Conservation (phyloP, 805 yeast species). For the Saccharomycopsis fibuligera region DNA sequence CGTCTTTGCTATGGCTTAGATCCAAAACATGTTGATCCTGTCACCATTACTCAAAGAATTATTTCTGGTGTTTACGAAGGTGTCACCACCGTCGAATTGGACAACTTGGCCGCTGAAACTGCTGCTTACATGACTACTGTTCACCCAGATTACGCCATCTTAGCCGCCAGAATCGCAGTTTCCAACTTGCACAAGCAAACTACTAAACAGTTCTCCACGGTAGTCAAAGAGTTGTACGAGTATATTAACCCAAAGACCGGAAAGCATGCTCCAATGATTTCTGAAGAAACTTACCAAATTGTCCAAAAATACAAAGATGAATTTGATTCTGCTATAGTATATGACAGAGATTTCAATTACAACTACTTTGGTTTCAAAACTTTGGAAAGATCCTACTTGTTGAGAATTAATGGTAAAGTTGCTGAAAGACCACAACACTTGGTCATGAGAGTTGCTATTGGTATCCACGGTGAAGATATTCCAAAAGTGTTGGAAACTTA, state of each 20-base stretch:
- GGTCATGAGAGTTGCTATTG: constrained; percentile 86
- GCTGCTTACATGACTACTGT: constrained; percentile 96
- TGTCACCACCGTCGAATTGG: constrained; percentile 86
- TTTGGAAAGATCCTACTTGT: constrained; percentile 77
- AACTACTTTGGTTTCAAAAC: constrained; percentile 90
- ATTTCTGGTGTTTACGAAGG: constrained; percentile 96
- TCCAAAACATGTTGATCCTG: constrained; percentile 87
- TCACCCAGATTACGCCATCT: constrained; percentile 94
- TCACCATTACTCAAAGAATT: constrained; percentile 90
- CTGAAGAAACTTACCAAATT: constrained; percentile 55
- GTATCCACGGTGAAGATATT: constrained; percentile 72
- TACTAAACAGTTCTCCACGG: constrained; percentile 76
- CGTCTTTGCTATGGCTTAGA: constrained; percentile 94
- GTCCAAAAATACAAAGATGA: constrained; percentile 59
- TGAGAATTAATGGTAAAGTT: constrained; percentile 56
- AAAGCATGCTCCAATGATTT: constrained; percentile 60
- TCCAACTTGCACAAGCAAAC: constrained; percentile 94
- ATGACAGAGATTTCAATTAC: constrained; percentile 70
- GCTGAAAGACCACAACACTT: constrained; percentile 90
- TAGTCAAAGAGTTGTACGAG: constrained; percentile 61
- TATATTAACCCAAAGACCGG: constrained; percentile 80
- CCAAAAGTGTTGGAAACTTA: constrained; percentile 73
- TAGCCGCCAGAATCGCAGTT: constrained; percentile 94
- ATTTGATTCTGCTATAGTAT: constrained; percentile 67
- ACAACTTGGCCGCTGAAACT: constrained; percentile 86